Conservation (phyloP, 768 basidiomycete species). For the Agaricus blazei region DNA sequence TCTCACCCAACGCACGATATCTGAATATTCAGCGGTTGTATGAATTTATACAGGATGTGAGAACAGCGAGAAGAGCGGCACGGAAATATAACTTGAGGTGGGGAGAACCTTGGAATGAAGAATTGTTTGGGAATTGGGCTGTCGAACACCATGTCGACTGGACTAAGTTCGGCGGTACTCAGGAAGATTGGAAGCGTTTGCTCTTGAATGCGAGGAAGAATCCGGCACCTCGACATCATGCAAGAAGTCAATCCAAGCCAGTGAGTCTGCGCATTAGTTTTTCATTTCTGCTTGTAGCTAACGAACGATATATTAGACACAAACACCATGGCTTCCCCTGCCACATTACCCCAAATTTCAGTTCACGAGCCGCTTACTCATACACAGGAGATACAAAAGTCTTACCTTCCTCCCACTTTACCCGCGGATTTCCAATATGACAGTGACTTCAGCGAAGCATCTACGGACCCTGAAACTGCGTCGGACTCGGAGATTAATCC, state of each 20-base stretch:
- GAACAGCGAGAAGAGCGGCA: constrained; percentile 27
- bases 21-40: constrained; percentile 46
- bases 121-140: constrained; percentile 8
- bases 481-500: constrained; percentile 23
- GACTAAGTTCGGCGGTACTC: constrained; percentile 26
- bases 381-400: neutral
- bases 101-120: constrained; percentile 26
- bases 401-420: neutral
- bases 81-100: constrained; percentile 18
- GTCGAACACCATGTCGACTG: constrained; percentile 16
- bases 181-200: constrained; percentile 23
- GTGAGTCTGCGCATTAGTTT: neutral
- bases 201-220: constrained; percentile 15
- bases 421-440: constrained; percentile 33
- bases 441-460: constrained; percentile 53
- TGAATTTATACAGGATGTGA: constrained; percentile 32
- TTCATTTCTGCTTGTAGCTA: neutral
- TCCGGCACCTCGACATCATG: constrained; percentile 7
- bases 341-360: neutral
- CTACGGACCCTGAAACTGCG: constrained; percentile 38
- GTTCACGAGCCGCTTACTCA: neutral
- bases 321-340: neutral
- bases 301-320: neutral
- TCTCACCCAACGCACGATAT: constrained; percentile 18
- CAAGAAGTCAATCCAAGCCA: constrained; percentile 5